These are phyloP conservation scores for Dimargaris xerosporica DNA, from an alignment of 192 early-diverging fungal species.

Conservation along the genomic window DNA sequence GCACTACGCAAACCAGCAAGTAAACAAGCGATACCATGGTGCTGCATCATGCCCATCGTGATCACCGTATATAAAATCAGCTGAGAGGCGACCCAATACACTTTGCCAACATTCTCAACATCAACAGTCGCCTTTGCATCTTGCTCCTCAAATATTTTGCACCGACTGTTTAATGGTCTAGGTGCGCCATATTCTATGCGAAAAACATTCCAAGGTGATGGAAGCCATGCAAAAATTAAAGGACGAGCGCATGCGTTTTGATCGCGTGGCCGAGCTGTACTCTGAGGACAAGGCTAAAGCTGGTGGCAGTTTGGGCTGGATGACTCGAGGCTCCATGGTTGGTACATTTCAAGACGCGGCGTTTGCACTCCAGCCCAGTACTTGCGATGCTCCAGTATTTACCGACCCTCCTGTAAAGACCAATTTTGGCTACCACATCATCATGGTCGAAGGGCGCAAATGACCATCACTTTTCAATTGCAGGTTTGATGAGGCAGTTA, in stretches of 20 bases:
- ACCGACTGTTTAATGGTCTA: neutral
- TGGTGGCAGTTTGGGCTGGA: conserved; percentile 68
- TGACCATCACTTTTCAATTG: no score
- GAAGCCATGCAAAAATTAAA: conserved; percentile 52
- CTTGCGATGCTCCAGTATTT: conserved; percentile 41
- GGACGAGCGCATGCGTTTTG: conserved; percentile 36
- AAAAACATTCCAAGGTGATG: conserved; percentile 56
- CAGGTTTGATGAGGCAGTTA: no score
- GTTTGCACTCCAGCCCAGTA: conserved; percentile 53
- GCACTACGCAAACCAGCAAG: neutral
- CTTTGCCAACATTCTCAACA: conserved; percentile 1
- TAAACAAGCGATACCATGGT: neutral
- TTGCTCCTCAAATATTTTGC: conserved; percentile 2
- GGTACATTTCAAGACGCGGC: conserved; percentile 69
- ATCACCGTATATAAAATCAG: conserved; percentile 1
- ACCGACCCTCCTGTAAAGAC: conserved; percentile 63
- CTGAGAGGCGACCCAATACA: neutral
- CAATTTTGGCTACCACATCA: conserved; percentile 66
- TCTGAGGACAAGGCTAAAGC: conserved; percentile 74
- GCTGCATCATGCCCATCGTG: neutral
- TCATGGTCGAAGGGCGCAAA: conserved; percentile 61
- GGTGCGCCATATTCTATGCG: conserved; percentile 73
- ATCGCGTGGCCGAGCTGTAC: conserved; percentile 51
- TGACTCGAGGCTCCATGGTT: conserved; percentile 56
- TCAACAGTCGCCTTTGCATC: neutral